Base-by-base conservation (phyloP, 2,329 filamentous ascomycete genomes). In the Apiospora koreana region DNA sequence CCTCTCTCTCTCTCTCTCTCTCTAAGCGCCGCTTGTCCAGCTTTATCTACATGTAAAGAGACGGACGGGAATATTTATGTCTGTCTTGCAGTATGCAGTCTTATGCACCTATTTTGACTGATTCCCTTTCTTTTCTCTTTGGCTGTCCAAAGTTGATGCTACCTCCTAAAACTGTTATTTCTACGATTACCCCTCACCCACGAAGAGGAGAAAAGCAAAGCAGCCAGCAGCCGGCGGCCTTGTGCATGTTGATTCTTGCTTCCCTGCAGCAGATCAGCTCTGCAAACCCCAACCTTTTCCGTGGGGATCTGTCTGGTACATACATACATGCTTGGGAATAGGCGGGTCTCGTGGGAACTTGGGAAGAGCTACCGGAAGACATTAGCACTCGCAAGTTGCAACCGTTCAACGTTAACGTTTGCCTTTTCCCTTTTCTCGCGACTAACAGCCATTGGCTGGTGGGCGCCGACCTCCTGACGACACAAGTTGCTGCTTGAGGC, bases 181-280 rank as follows among this genome's bases (percentile, higher is more conserved):
- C 9, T 62, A 62, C 54, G 54, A 38, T n/a, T 62, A 62, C 54
- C 54, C 54, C 54, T 62, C 54, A 21, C 38, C 31, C 28, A 28
- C 16, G 31, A 38, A n/a, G 54, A 38, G 7, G 28, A 35, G 28
- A 58, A 58, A 58, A 58, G 16, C 50, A 58, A 58, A 50, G 48
- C 48, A 50, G 2, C 18, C 31, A n/a, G n/a, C n/a, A 35, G 2
- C 18, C 31, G 9, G 1, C 9, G 21, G 54, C 31, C 28, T 38
- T 62, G 18, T 38, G 18, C 54, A 62, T 38, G 38, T 62, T 62
- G 54, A 62, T 62, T 62, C 31, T 10, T 18, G 25, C 50, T 62
- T 46, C 65, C 65, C 65, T 67, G 65, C 65, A 46, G 65, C 65
- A 46, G 65, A 67, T 67, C 65, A 43, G 65, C 65, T 46, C 42